A percentile compares a stretch with the other conserved stretches of the same genome.
Evolutionary conservation across 768 basidiomycete species (phyloP).

Genomic region (Pulveroboletus sp.): DNA sequence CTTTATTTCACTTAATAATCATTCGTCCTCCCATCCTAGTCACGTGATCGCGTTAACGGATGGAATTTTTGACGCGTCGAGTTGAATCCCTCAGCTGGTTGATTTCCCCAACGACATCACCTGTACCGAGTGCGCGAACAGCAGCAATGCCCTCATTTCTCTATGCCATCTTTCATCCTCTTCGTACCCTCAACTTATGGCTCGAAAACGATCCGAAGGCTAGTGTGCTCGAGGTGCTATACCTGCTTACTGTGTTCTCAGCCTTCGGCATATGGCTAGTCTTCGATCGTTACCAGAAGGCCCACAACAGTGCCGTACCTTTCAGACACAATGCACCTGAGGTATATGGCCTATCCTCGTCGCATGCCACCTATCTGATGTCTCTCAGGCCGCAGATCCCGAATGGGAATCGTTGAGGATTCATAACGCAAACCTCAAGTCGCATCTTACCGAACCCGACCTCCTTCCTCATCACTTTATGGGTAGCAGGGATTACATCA

Average conservation of each 20-base stretch:
- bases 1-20: no score
- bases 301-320: constrained; percentile 66
- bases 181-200: constrained; percentile 45
- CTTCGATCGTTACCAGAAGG: constrained; percentile 66
- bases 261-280: constrained; percentile 79
- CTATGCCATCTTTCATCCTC: constrained; percentile 45
- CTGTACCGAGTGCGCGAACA: constrained; percentile 2
- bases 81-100: background rate
- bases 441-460: constrained; percentile 54
- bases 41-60: constrained; percentile 17
- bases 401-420: constrained; percentile 54
- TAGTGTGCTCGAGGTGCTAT: constrained; percentile 56
- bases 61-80: constrained; percentile 9
- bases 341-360: constrained; percentile 37
- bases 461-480: constrained; percentile 48
- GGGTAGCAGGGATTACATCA: constrained; percentile 64
- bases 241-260: constrained; percentile 65
- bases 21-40: no score
- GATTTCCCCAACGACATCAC: background rate
- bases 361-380: constrained; percentile 12
- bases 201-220: constrained; percentile 45
- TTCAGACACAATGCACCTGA: constrained; percentile 57
- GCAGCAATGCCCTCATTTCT: constrained; percentile 29
- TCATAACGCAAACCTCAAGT: constrained; percentile 52
- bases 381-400: constrained; percentile 50